Base-by-base conservation (phyloP, 768 basidiomycete species). In the Coprinopsis marcescibilis region DNA sequence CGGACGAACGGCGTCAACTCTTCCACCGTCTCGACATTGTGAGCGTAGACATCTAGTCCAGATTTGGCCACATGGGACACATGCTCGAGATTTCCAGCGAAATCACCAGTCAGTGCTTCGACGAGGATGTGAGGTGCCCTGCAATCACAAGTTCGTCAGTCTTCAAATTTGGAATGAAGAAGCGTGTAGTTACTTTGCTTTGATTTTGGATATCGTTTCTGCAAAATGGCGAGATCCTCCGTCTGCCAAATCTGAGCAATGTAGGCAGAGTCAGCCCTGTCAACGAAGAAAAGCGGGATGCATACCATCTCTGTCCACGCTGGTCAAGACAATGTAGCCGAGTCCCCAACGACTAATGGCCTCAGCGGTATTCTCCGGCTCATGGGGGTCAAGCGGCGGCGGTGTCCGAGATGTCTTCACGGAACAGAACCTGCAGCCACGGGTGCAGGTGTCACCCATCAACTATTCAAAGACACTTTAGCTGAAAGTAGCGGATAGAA, bases 371-470 rank as follows among this genome's bases (percentile, higher is more conserved):
- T 98, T 80, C 70, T 98, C 96, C 15, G 96, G 96, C 59, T 99
- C 96, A 58, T 96, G 92, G 0, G 89, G 83, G 60, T 99, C 95
- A 30, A 99, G 67, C 5, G 96, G 94, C 23, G 88, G 83, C 7
- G 96, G 96, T 0, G 81, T 62, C 43, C 78, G 74, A 2, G 92
- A 92, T 0, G 96, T 99, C 71, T 96, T 96, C 42, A 99, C 91
- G 7, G 94, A 89, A 58, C 96, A 99, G 61, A 99, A 99, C 45
- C 94, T 76, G 66, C 96, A 99, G 1, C 93, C 96, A 59, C 96
- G 82, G 27, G 96, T 99, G 61, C 96, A 99, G 12, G 92, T 96
- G 68, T 98, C 95, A 7, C 96, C 96, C 96, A 99, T 98, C 12
- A 99, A 71, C 94, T 98, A 54, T 4, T 32, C 8, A 51, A 21